Conservation (phyloP, 2,329 filamentous ascomycete species). For the Trichoderma endophyticum region DNA sequence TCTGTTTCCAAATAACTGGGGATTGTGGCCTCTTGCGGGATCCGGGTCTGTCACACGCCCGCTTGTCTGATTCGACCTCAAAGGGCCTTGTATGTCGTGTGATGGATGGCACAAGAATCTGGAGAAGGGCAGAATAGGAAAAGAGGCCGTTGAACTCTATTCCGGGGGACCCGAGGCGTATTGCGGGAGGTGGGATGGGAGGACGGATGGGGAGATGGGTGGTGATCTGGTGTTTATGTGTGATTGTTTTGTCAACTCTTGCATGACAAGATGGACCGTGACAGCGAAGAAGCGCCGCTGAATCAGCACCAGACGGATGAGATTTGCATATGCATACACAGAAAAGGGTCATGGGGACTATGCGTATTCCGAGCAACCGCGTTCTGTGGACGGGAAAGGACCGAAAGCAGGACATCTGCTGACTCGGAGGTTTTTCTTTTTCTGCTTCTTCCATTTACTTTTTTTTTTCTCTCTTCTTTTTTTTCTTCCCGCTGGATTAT, state of each 20-base stretch:
- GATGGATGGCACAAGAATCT: constrained; percentile 3
- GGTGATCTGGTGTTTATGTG: neutral
- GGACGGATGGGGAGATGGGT: neutral
- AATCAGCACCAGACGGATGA: constrained; percentile 2
- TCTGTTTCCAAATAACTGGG: constrained; percentile 1
- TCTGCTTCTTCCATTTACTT: neutral
- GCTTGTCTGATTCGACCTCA: neutral
- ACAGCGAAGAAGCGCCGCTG: neutral
- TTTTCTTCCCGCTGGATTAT: neutral
- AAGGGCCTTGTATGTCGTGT: neutral
- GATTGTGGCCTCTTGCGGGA: neutral
- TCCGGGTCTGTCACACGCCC: neutral
- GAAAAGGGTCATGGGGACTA: constrained; percentile 3
- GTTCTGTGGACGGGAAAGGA: constrained; percentile 4
- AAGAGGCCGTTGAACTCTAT: constrained; percentile 11
- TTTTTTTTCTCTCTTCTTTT: neutral
- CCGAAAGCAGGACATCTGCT: constrained; percentile 15
- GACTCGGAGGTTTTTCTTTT: constrained; percentile 7
- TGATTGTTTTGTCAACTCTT: neutral
- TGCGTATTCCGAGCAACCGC: neutral
- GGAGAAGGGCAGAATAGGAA: constrained; percentile 4
- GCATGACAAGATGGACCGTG: neutral
- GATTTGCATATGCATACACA: neutral
- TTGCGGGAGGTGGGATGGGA: neutral
- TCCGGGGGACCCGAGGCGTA: neutral